A percentile compares a stretch with the other conserved stretches of the same genome.
Conservation (phyloP, 2,329 filamentous ascomycete species). For the Leptographium flavum region DNA sequence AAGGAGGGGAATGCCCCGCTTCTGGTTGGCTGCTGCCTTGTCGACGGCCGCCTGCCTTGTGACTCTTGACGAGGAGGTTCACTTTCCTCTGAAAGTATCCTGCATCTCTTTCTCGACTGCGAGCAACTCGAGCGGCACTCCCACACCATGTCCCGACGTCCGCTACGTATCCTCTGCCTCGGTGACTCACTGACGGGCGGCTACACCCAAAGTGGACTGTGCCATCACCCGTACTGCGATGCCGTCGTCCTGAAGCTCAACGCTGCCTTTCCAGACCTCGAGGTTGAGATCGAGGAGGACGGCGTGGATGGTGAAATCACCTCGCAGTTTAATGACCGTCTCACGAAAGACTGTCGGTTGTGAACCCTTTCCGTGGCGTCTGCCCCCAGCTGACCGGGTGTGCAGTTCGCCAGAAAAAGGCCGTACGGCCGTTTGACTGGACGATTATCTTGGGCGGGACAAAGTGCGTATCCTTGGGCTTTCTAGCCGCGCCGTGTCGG, state of each 20-base stretch:
- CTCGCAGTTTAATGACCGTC: conserved; percentile 12
- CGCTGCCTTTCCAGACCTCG: conserved; percentile 22
- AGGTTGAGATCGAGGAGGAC: conserved; percentile 16
- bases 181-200: conserved; percentile 51
- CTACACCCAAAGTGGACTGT: conserved; percentile 26
- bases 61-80: neutral
- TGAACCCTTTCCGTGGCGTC: neutral
- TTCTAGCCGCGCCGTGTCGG: neutral
- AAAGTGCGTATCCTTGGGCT: conserved; percentile 22
- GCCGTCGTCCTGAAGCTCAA: conserved; percentile 30
- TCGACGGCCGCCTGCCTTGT: no score
- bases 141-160: conserved; percentile 8
- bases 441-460: conserved; percentile 50
- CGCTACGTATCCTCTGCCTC: conserved; percentile 46
- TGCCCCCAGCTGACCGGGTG: neutral
- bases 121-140: neutral
- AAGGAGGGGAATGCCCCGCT: no score
- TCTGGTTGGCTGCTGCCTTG: neutral
- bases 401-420: neutral
- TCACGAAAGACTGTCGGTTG: conserved; percentile 13
- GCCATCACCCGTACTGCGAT: conserved; percentile 37
- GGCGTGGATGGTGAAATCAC: conserved; percentile 15
- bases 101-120: no score
- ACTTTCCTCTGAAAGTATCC: no score
- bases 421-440: conserved; percentile 35